Base-by-base conservation (phyloP, 257 asterid genomes). In the Jasminum sambac region DNA sequence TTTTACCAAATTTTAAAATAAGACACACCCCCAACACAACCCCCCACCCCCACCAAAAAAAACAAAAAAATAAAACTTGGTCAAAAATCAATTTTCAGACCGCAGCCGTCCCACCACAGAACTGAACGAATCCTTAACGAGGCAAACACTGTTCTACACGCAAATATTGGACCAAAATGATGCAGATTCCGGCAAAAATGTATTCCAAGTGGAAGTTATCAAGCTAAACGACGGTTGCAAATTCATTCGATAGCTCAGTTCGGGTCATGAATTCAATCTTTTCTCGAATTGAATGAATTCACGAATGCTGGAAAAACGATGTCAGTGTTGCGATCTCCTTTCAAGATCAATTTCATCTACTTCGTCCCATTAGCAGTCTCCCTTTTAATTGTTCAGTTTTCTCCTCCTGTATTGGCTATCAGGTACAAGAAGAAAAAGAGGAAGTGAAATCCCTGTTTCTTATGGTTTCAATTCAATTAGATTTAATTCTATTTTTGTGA, bases 381-480 rank as follows among this genome's bases (percentile, higher is more conserved):
- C 5, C 46, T 86, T 23, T 60, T 69, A 60, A 25, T 87, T 14
- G 68, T 85, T 73, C 78, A 67, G 1, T 69, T 79, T 34, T 66
- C 83, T 63, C 77, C 73, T 37, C 70, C 76, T n/a, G 76, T 83
- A 36, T 76, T 75, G 39, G 86, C 91, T 3, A 89, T 89, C 77
- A 85, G 94, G 95, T 84, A 74, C n/a, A 6, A 2, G 40, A 44
- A 73, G 6, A 55, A 21, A 50, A 11, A 3, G 2, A 5, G 23
- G 8, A 14, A 4, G 11, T 61, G 9, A 24, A 24, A 11, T 60
- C 24, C 75, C 8, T 39, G 36, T 67, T 43, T 21, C 16, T 10
- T 13, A 26, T 60, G 5, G 1, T 23, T 66, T 30, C 0, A 5
- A 6, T 66, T 30, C 0, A 5, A 6, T 58, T 24, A 50, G 9